A percentile compares a stretch with the other conserved stretches of the same genome.
phyloP scores from a whole-genome alignment of 257 asterid species.

The Leptodermis oblonga region DNA sequence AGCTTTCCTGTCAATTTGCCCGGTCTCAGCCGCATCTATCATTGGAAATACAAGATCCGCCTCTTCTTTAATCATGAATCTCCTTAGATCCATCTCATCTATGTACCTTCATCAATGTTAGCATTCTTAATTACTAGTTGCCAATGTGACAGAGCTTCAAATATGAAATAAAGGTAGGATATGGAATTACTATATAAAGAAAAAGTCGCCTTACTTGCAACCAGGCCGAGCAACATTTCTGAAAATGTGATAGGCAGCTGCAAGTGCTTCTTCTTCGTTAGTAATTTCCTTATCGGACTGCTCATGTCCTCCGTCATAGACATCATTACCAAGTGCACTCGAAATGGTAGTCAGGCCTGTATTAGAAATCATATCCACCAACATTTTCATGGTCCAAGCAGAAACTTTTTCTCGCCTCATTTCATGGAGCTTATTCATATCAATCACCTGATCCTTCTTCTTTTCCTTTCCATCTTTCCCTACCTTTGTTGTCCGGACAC shows the following conservation, averaged over 20 bases:
- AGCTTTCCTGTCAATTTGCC: conserved; percentile 55
- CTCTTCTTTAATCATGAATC: conserved; percentile 88
- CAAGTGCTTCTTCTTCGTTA: conserved; percentile 79
- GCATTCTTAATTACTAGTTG: neutral
- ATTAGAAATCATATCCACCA: conserved; percentile 62
- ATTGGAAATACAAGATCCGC: conserved; percentile 69
- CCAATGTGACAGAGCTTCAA: neutral
- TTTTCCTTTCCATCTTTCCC: conserved; percentile 62
- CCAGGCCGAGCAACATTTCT: conserved; percentile 69
- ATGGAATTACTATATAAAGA: neutral
- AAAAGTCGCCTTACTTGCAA: conserved; percentile 52
- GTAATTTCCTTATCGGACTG: conserved; percentile 66
- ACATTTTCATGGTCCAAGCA: conserved; percentile 90
- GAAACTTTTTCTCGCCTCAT: conserved; percentile 86
- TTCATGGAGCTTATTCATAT: conserved; percentile 60
- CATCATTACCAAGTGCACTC: conserved; percentile 46
- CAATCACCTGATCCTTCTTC: conserved; percentile 45
- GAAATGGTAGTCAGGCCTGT: conserved; percentile 73
- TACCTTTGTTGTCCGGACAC: conserved; percentile 39
- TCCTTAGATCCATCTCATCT: conserved; percentile 57
- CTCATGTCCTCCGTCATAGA: conserved; percentile 35
- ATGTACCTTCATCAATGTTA: conserved; percentile 43
- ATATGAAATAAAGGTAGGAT: conserved; percentile 7
- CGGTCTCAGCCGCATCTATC: conserved; percentile 62
- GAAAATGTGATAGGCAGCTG: conserved; percentile 80